Base-by-base conservation (phyloP, 352 stramenopile genomes). In the Albugo laibachii region DNA sequence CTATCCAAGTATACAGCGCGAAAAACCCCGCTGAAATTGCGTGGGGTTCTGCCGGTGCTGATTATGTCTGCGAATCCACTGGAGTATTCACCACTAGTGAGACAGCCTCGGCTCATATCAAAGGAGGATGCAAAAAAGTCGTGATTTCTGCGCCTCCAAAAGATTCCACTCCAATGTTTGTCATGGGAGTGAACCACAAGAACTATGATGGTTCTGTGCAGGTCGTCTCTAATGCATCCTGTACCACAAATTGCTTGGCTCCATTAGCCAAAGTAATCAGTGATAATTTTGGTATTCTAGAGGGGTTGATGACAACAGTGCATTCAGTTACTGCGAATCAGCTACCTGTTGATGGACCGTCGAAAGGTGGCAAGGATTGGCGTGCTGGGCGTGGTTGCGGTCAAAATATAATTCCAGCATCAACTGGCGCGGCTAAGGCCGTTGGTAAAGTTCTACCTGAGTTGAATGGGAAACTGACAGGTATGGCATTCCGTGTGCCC, bases 21-120 rank as follows among this genome's bases (percentile, higher is more conserved):
- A 35, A 41, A 14, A 80, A 60, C 66, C 72, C 79, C 8, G 59
- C 71, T 19, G 59, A 81, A 45, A 92, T 93, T 56, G 58, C 62
- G 35, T 93, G 81, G 76, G 67, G 58, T 41, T 54, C 52, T 45
- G 62, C 83, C 40, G 86, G 85, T 55, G 89, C 86, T 48, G 67
- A 83, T 48, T 97, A 97, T 77, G 79, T 97, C 41, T 96, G 83
- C 63, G 92, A 97, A 68, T 97, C 88, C 59, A 97, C 92, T 8
- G 92, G 92, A 53, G 75, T 96, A 42, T 97, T 97, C 79, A 89
- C 85, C 36, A 95, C 80, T 31, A 92, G 63, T 11, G 83, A 93
- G 45, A 77, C 66, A 53, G 83, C 78, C 34, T 62, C 50, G 8
- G 55, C 62, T n/a, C 91, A 97, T 68, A 71, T 97, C 53, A 55